These are phyloP conservation scores for Vaucheria bursata DNA, from an alignment of 352 stramenopile species.

Conservation along the genomic window DNA sequence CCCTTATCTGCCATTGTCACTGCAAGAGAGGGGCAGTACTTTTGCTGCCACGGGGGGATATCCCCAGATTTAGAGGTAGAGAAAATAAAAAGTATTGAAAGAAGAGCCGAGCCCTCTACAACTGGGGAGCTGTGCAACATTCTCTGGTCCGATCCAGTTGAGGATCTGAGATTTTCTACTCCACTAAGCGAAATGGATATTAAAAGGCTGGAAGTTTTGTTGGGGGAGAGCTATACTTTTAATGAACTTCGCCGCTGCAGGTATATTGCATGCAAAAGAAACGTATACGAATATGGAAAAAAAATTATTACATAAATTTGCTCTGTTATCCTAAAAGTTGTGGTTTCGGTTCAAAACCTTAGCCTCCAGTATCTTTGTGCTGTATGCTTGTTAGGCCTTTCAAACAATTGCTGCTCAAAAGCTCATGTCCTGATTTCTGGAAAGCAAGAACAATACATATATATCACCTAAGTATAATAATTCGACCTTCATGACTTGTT, in stretches of 20 bases:
- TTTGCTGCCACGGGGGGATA: constrained; percentile 48
- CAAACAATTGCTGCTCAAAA: no score
- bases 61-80: constrained; percentile 72
- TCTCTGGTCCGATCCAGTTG: constrained; percentile 83
- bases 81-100: constrained; percentile 32
- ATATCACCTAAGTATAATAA: no score
- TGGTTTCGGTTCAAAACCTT: no score
- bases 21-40: constrained; percentile 35
- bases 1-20: constrained; percentile 43
- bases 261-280: no score
- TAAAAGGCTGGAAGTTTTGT: constrained; percentile 21
- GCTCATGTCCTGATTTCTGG: no score
- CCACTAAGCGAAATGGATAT: background rate
- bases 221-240: constrained; percentile 24
- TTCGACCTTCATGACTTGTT: no score
- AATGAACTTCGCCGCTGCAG: constrained; percentile 51
- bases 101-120: constrained; percentile 37
- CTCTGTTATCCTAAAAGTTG: no score
- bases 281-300: no score
- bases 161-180: constrained; percentile 15
- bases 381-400: no score
- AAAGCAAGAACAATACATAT: no score
- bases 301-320: no score
- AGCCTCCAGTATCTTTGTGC: no score
- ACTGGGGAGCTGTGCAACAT: constrained; percentile 92